Percentiles rank a stretch among this genome's conserved stretches.
Conservation (phyloP, 306 rosid species). For the Quercus berberidifolia region DNA sequence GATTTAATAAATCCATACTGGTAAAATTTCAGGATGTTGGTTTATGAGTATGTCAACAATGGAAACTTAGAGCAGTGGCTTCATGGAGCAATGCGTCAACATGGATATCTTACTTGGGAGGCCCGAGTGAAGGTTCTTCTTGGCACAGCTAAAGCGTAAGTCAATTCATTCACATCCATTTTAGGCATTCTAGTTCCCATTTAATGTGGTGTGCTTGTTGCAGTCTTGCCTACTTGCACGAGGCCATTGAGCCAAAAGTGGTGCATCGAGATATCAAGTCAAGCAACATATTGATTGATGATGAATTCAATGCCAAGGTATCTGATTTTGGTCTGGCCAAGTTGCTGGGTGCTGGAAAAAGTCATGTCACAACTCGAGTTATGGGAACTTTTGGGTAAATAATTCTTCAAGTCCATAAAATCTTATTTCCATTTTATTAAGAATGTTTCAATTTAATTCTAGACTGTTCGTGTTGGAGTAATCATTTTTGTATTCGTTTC, state of each 20-base stretch:
- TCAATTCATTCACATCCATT: conserved; percentile 15
- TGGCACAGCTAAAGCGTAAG: conserved; percentile 98
- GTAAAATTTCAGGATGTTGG: conserved; percentile 63
- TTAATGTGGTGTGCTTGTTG: conserved; percentile 31
- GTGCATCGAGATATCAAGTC: conserved; percentile 89
- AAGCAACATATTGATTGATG: conserved; percentile 88
- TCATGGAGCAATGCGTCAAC: conserved; percentile 94
- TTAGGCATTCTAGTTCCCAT: conserved; percentile 12
- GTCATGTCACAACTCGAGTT: conserved; percentile 92
- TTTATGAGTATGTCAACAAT: conserved; percentile 87
- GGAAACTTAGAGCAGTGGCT: conserved; percentile 99
- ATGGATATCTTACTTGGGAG: conserved; percentile 97
- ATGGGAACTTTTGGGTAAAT: conserved; percentile 98
- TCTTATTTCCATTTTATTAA: background rate
- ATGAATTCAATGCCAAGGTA: conserved; percentile 89
- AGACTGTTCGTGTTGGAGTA: background rate
- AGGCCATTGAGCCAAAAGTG: conserved; percentile 96
- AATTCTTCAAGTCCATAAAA: conserved; percentile 1
- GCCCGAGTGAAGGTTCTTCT: conserved; percentile 87
- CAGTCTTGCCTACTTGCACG: conserved; percentile 90
- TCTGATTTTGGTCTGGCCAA: conserved; percentile 96
- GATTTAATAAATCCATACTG: background rate
- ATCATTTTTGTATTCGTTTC: background rate
- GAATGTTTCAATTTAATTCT: background rate
- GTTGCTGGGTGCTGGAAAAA: conserved; percentile 84